Percentiles rank a stretch among this genome's conserved stretches.
phyloP scores from a whole-genome alignment of 805 yeast genomes.

The Lachancea sp. region DNA sequence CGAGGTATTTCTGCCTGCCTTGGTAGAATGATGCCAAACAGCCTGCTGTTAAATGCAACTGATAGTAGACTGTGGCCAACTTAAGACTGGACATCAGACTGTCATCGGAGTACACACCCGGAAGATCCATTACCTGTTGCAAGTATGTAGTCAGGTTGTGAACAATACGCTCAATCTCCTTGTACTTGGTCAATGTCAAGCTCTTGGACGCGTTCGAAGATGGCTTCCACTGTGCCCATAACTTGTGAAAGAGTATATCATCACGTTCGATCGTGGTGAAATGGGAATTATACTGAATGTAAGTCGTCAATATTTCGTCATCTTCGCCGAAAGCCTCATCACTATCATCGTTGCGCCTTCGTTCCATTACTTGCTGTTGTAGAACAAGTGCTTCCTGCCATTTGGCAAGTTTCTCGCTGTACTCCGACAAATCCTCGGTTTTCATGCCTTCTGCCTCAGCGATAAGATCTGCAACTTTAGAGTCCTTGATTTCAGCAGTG shows the following conservation, averaged over 20 bases:
- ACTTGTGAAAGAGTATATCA: constrained; percentile 38
- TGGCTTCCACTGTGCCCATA: constrained; percentile 25
- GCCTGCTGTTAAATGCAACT: constrained; percentile 19
- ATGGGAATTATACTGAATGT: constrained; percentile 60
- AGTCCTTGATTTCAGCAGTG: constrained; percentile 58
- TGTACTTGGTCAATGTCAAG: constrained; percentile 25
- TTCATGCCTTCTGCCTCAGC: constrained; percentile 36
- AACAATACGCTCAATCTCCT: constrained; percentile 34
- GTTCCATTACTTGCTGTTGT: constrained; percentile 51
- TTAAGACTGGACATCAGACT: constrained; percentile 40
- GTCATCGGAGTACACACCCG: constrained; percentile 89
- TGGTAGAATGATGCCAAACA: constrained; percentile 29
- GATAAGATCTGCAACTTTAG: constrained; percentile 61
- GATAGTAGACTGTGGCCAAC: constrained; percentile 20
- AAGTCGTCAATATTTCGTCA: constrained; percentile 69
- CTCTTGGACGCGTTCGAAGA: constrained; percentile 16
- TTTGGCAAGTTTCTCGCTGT: constrained; percentile 49
- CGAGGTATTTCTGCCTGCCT: constrained; percentile 24
- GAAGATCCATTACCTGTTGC: constrained; percentile 63
- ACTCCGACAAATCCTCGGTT: constrained; percentile 39
- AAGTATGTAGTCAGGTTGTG: constrained; percentile 45
- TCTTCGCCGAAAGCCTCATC: constrained; percentile 59
- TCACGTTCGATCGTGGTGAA: constrained; percentile 72
- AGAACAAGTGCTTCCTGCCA: constrained; percentile 67
- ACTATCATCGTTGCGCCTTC: constrained; percentile 38